Evolutionary conservation across 768 basidiomycete species (phyloP), one percentile per base, ranked within the genome.

Genomic region (Cystobasidium ongulense): DNA sequence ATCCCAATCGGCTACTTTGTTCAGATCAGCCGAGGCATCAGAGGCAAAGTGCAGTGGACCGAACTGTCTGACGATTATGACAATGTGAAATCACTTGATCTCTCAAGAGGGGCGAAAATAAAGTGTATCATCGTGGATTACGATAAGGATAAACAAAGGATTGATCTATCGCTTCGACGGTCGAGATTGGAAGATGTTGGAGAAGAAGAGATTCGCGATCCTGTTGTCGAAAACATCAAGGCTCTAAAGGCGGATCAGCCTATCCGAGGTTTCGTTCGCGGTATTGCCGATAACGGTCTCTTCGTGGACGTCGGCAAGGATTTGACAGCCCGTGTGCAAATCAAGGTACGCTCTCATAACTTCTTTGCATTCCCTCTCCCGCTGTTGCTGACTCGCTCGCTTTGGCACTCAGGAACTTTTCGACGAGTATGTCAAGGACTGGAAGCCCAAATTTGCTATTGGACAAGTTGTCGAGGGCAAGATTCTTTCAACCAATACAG

Each of bases 291-390:
- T 57, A 88, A 90, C 79, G 95, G 95, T 18, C 79, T 99, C 23
- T 98, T 96, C 77, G 91, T 99, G 1, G 86, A 86, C 31, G 82
- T 99, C 39, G 92, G 91, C 11, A 86, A 88, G 35, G 85, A 85
- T n/a, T 83, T 96, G 31, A 91, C 93, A 78, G 93, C 90, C 71
- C 87, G 94, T 21, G 88, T 99, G 31, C 92, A 95, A 82, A 97
- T 97, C 79, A 92, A 93, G 77, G 87, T 86, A 67, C 61, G 83
- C 11, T 25, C n/a, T 25, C 7, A 67, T 0, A 54, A 65, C 33
- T 73, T 21, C 15, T 70, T 31, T 25, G 31, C n/a, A 23, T 0
- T 17, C 18, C n/a, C n/a, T 1, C 15, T 33, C 27, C 17, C 31
- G 31, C 33, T 23, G 23, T 23, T n/a, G 38, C 18, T 72, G 29